Base-by-base conservation (phyloP, 345 rosid genomes). In the Erodium maritimum region DNA sequence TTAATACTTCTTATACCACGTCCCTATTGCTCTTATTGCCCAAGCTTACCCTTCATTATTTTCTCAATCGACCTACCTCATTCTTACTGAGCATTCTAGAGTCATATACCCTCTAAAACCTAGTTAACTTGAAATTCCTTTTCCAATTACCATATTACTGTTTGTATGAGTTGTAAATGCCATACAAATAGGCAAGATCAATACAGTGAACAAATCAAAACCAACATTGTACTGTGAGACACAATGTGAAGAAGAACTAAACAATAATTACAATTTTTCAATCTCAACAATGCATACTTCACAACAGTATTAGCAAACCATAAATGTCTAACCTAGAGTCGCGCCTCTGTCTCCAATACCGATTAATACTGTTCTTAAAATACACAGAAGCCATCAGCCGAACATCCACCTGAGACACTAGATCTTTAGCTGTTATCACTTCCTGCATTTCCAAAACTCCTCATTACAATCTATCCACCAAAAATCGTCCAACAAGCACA, bases 341-440 rank as follows among this genome's bases (percentile, higher is more conserved):
- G 59, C 95, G 86, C 66, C 99, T 75, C 64, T 63, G 82, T 74
- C 95, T 85, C 99, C 99, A 93, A 52, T 87, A 76, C 19, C 97
- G 94, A 61, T 70, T 86, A 45, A 89, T 75, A 70, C 99, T 83
- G 58, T 93, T 93, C 71, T 89, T 93, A 61, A 93, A 87, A 71
- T 89, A 89, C 10, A 89, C 97, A 11, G 96, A 79, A 20, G 99
- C 97, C 90, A 87, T 72, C 67, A 93, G 68, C n/a, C 99, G 74
- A 71, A 93, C 86, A 66, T 87, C 96, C 54, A 82, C 90, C 52
- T 85, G 99, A 58, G 90, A 73, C 14, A 68, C 94, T 75, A 93
- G 79, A 82, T 89, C 94, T 72, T 82, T 80, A n/a, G 97, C 81
- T 25, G 85, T 72, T 69, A 93, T 93, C 60, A 93, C 94, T 82